These are phyloP conservation scores for Ophiocytium majus DNA, from an alignment of 352 stramenopile species.

Conservation along the genomic window DNA sequence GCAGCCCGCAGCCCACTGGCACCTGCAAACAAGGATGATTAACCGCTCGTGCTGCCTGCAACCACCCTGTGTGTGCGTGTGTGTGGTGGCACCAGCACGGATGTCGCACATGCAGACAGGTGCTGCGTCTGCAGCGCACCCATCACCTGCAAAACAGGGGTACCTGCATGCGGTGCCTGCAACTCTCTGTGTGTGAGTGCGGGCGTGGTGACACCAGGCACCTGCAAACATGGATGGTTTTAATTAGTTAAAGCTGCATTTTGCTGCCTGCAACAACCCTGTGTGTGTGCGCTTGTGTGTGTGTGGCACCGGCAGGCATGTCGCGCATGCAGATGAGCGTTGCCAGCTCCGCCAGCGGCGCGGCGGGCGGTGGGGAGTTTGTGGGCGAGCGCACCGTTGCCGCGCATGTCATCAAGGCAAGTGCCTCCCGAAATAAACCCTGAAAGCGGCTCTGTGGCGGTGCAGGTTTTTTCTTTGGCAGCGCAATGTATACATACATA, in stretches of 20 bases:
- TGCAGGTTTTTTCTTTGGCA: neutral
- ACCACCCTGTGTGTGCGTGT: too few species aligned
- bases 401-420: conserved; percentile 40
- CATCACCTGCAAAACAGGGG: neutral
- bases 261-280: too few species aligned
- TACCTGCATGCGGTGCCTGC: too few species aligned
- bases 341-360: neutral
- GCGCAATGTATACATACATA: neutral
- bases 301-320: neutral
- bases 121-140: neutral
- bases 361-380: conserved; percentile 29
- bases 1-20: too few species aligned
- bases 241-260: too few species aligned
- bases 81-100: too few species aligned
- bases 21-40: too few species aligned
- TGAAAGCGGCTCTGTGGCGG: neutral
- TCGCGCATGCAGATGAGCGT: neutral
- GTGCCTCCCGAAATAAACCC: neutral
- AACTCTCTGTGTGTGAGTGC: too few species aligned
- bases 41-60: too few species aligned
- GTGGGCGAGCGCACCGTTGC: conserved; percentile 46
- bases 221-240: too few species aligned
- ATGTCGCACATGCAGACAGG: too few species aligned
- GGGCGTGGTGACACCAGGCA: too few species aligned
- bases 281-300: neutral